Percentiles rank a stretch among this genome's conserved stretches.
Conservation (phyloP, 305 asterid genomes). For the Fraxinus velutina region DNA sequence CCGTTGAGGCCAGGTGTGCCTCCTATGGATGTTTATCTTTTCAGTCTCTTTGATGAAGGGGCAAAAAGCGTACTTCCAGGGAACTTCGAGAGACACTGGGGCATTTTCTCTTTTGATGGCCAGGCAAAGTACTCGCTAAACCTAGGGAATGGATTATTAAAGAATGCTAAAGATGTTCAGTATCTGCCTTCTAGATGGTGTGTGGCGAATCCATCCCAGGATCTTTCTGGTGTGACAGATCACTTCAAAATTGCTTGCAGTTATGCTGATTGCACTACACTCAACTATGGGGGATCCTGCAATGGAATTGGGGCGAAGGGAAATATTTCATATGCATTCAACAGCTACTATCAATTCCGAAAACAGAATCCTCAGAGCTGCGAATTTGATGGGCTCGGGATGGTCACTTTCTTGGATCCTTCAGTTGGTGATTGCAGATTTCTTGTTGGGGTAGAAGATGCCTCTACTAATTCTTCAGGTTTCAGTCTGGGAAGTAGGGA, state of each 20-base stretch:
- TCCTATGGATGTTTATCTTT: slow-evolving; percentile 72
- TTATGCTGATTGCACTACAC: slow-evolving; percentile 87
- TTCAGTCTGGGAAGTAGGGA: slow-evolving; percentile 24
- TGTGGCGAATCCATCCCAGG: slow-evolving; percentile 68
- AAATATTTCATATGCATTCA: slow-evolving; percentile 81
- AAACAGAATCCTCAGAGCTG: slow-evolving; percentile 77
- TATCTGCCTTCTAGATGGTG: slow-evolving; percentile 93
- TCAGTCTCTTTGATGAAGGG: slow-evolving; percentile 80
- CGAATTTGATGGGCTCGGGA: slow-evolving; percentile 90
- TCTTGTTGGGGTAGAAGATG: slow-evolving; percentile 70
- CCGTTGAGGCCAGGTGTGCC: slow-evolving; percentile 80
- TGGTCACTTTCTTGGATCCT: slow-evolving; percentile 83
- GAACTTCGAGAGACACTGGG: slow-evolving; percentile 94
- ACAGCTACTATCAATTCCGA: slow-evolving; percentile 74
- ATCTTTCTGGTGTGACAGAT: slow-evolving; percentile 55
- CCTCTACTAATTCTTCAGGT: slow-evolving; percentile 32
- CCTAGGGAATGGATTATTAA: slow-evolving; percentile 66
- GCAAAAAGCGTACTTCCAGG: slow-evolving; percentile 81
- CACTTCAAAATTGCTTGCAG: slow-evolving; percentile 75
- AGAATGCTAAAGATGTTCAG: slow-evolving; percentile 64
- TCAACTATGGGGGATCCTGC: slow-evolving; percentile 83
- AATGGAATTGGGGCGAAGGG: slow-evolving; percentile 67
- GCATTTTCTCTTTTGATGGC: slow-evolving; percentile 85
- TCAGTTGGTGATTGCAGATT: slow-evolving; percentile 78
- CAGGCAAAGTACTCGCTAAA: slow-evolving; percentile 73